Evolutionary conservation across 1,284 basidiomycete genomes (phyloP).

Genomic region (Trichosporon ovoides): DNA sequence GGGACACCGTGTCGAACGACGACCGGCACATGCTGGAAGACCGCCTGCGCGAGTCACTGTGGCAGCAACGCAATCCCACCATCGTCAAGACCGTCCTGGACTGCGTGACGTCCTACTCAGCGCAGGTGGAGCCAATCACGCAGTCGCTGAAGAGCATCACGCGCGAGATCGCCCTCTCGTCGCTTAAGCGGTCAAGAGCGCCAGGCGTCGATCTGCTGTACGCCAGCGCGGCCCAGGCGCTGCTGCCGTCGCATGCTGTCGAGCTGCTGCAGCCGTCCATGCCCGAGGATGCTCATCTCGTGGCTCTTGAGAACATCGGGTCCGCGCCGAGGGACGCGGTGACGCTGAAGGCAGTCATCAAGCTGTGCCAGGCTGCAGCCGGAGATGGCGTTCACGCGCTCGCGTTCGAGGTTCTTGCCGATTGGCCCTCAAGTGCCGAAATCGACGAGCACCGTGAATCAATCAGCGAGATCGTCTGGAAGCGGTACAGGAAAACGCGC

Average conservation of each 20-base stretch:
- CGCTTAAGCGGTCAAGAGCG: not conserved
- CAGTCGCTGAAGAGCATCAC: not conserved
- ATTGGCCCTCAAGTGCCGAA: not conserved
- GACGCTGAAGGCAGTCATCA: not conserved
- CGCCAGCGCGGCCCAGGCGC: slow-evolving; percentile 10
- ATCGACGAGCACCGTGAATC: not conserved
- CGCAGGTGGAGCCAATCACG: not conserved
- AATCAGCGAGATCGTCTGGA: slow-evolving; percentile 3
- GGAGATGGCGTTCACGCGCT: slow-evolving; percentile 15
- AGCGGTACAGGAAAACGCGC: slow-evolving; percentile 2
- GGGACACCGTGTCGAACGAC: slow-evolving; percentile 10
- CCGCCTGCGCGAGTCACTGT: slow-evolving; percentile 11
- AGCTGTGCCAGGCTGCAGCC: not conserved
- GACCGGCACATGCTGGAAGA: slow-evolving; percentile 16
- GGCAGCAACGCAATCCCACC: slow-evolving; percentile 6
- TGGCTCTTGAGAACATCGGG: slow-evolving; percentile 5
- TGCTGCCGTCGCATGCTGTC: not conserved
- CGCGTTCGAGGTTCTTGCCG: slow-evolving; percentile 9
- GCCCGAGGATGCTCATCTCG: slow-evolving; percentile 18
- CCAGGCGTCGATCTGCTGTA: slow-evolving; percentile 17
- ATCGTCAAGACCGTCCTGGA: slow-evolving; percentile 19
- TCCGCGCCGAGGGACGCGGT: not conserved
- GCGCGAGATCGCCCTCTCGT: not conserved
- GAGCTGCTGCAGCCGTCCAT: slow-evolving; percentile 1
- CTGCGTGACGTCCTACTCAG: slow-evolving; percentile 18